These are phyloP conservation scores for Mrakiaceae sp. DNA, from an alignment of 1,284 basidiomycete species.

Conservation along the genomic window DNA sequence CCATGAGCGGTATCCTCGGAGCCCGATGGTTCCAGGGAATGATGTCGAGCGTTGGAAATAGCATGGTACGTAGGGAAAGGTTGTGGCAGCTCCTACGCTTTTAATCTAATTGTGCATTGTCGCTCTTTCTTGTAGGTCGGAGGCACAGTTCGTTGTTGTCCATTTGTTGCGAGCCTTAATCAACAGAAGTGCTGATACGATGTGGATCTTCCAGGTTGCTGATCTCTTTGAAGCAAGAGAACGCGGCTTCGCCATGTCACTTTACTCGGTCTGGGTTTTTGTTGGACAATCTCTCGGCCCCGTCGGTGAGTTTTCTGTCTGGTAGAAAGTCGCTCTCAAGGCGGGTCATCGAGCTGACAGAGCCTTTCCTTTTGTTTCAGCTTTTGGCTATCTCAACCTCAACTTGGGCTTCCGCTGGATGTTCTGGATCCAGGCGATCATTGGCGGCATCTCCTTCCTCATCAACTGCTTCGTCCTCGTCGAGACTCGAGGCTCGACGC, in stretches of 20 bases:
- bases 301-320: too few species aligned
- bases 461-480: neutral
- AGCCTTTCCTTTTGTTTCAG: too few species aligned
- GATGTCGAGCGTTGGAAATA: constrained; percentile 13
- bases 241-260: constrained; percentile 9
- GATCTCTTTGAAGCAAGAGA: neutral
- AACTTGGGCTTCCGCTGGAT: too few species aligned
- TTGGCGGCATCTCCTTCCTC: neutral
- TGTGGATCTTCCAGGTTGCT: too few species aligned
- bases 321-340: too few species aligned
- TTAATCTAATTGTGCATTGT: neutral
- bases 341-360: too few species aligned
- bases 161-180: too few species aligned
- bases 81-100: too few species aligned
- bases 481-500: constrained; percentile 9
- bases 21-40: constrained; percentile 13
- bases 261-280: constrained; percentile 5
- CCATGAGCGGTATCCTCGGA: neutral
- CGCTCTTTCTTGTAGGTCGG: neutral
- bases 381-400: too few species aligned
- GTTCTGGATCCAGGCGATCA: too few species aligned
- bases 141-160: too few species aligned
- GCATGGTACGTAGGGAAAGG: constrained; percentile 12
- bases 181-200: too few species aligned
- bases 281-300: neutral